phyloP scores from a whole-genome alignment of 2,329 filamentous ascomycete genomes.

The Neophaeococcomyces aloes region DNA sequence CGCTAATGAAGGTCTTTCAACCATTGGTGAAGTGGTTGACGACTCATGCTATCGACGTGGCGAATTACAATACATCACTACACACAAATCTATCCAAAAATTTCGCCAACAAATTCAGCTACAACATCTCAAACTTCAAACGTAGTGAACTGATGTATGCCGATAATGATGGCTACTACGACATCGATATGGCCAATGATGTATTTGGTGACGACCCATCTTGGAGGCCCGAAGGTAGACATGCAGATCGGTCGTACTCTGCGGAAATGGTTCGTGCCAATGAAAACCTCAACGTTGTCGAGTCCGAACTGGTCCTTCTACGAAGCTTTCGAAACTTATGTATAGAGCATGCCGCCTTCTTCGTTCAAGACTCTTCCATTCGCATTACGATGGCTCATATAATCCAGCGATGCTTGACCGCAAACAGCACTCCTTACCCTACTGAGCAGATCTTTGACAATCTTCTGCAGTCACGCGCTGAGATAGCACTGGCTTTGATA shows the following conservation, averaged over 20 bases:
- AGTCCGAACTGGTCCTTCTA: constrained; percentile 68
- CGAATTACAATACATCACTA: constrained; percentile 75
- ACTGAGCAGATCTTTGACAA: constrained; percentile 73
- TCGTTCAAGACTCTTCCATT: constrained; percentile 42
- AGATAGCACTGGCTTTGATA: constrained; percentile 70
- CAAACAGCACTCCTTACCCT: constrained; percentile 62
- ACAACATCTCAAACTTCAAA: constrained; percentile 68
- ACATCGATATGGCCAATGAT: constrained; percentile 61
- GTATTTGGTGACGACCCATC: constrained; percentile 67
- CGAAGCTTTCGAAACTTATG: constrained; percentile 83
- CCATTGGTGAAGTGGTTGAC: constrained; percentile 69
- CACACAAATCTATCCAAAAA: constrained; percentile 80
- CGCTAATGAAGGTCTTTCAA: constrained; percentile 60
- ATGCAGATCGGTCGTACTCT: constrained; percentile 42
- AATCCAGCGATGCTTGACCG: constrained; percentile 63
- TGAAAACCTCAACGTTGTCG: constrained; percentile 78
- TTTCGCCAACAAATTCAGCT: constrained; percentile 67
- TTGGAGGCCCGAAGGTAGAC: constrained; percentile 60
- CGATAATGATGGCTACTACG: constrained; percentile 69
- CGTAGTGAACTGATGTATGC: constrained; percentile 56
- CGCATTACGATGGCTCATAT: constrained; percentile 63
- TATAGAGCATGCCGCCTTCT: constrained; percentile 65
- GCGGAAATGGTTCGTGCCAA: constrained; percentile 81
- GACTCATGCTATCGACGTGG: constrained; percentile 65
- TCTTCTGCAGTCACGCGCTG: constrained; percentile 64